A percentile compares a stretch with the other conserved stretches of the same genome.
Evolutionary conservation across 805 yeast species (phyloP).

Genomic region (Ogataea minuta): DNA sequence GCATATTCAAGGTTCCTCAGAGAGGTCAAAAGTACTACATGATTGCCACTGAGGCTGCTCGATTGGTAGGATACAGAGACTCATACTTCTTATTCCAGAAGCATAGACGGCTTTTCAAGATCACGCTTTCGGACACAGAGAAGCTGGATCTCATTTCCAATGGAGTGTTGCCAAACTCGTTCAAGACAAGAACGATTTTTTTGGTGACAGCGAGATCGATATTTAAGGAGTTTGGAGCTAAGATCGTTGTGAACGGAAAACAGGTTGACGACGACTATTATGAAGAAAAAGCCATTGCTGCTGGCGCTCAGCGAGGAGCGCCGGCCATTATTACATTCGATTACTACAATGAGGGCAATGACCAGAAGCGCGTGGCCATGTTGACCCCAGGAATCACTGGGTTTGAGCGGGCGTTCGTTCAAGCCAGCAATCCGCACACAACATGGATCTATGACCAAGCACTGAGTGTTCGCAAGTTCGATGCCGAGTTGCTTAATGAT

Average conservation of each 20-base stretch:
- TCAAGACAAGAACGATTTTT: slow-evolving; percentile 86
- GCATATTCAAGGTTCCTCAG: slow-evolving; percentile 61
- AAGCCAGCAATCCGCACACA: slow-evolving; percentile 43
- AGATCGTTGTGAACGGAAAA: slow-evolving; percentile 74
- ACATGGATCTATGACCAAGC: slow-evolving; percentile 88
- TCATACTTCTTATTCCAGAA: slow-evolving; percentile 87
- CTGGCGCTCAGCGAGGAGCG: slow-evolving; percentile 72
- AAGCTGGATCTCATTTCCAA: slow-evolving; percentile 80
- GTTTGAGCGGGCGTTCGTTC: slow-evolving; percentile 35
- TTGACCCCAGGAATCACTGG: slow-evolving; percentile 29
- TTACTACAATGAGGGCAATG: slow-evolving; percentile 18
- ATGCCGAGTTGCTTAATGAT: slow-evolving; percentile 57
- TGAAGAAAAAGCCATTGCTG: slow-evolving; percentile 54
- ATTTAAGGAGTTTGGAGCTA: slow-evolving; percentile 89
- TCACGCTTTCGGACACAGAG: slow-evolving; percentile 70
- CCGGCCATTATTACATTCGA: slow-evolving; percentile 33
- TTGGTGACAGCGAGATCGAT: slow-evolving; percentile 88
- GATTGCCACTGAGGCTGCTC: slow-evolving; percentile 95
- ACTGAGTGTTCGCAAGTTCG: slow-evolving; percentile 69
- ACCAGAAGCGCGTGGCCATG: slow-evolving; percentile 22
- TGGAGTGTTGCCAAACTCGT: slow-evolving; percentile 81
- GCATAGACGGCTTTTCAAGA: slow-evolving; percentile 72
- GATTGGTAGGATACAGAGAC: slow-evolving; percentile 91
- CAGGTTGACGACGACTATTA: slow-evolving; percentile 87
- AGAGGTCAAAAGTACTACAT: slow-evolving; percentile 75